phyloP scores from a whole-genome alignment of 257 asterid genomes.

The Scutellaria baicalensis region DNA sequence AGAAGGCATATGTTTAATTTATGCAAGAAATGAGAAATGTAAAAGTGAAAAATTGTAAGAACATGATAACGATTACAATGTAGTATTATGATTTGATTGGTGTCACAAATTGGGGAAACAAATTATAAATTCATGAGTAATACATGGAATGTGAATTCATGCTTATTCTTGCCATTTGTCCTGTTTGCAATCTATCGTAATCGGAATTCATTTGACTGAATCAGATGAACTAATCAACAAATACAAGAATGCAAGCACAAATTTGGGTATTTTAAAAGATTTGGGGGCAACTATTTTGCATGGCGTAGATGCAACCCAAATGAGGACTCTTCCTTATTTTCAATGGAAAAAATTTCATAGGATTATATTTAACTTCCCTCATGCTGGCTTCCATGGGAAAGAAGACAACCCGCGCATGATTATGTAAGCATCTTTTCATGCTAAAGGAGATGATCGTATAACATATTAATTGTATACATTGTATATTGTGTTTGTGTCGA shows the following conservation, averaged over 20 bases:
- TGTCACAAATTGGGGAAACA: background rate
- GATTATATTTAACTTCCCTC: constrained; percentile 68
- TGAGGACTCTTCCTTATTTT: constrained; percentile 23
- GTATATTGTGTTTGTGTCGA: background rate
- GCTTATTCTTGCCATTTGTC: background rate
- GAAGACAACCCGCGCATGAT: constrained; percentile 27
- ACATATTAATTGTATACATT: background rate
- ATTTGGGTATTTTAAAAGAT: constrained; percentile 20
- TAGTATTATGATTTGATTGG: background rate
- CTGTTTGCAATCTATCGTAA: background rate
- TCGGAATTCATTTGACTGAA: background rate
- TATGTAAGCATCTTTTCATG: constrained; percentile 20
- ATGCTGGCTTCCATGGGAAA: constrained; percentile 54
- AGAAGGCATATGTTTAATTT: background rate
- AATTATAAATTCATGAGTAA: background rate
- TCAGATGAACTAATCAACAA: constrained; percentile 38
- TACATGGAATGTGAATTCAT: no score
- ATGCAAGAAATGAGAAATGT: background rate
- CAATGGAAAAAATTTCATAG: constrained; percentile 34
- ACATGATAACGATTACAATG: background rate
- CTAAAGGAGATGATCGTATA: background rate
- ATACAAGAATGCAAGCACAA: constrained; percentile 40
- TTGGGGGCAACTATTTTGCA: constrained; percentile 42
- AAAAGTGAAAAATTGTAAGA: no score
- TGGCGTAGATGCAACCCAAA: constrained; percentile 50